Evolutionary conservation across 306 rosid genomes (phyloP).

Genomic region (Malus sieversii): DNA sequence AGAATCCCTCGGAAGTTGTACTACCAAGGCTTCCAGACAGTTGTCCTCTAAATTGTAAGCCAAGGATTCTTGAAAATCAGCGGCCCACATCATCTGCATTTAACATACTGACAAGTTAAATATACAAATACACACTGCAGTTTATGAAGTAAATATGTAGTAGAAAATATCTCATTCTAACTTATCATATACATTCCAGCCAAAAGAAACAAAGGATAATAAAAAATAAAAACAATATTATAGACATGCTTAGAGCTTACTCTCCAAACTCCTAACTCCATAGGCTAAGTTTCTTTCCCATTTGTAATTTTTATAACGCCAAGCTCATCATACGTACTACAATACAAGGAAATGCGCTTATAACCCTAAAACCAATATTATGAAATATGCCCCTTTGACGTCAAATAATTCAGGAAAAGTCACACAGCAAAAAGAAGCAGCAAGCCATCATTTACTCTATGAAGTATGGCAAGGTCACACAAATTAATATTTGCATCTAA

Average conservation of each 20-base stretch:
- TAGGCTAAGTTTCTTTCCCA: not conserved
- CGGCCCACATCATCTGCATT: constrained; percentile 96
- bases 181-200: not conserved
- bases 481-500: not conserved
- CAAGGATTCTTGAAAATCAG: constrained; percentile 82
- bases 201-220: not conserved
- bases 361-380: not conserved
- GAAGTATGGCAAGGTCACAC: not conserved
- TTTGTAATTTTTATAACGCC: not conserved
- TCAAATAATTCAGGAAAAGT: constrained; percentile 12
- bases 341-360: not conserved
- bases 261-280: not conserved
- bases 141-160: not conserved
- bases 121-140: not conserved
- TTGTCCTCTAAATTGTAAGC: constrained; percentile 48
- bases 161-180: not conserved
- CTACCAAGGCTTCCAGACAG: constrained; percentile 59
- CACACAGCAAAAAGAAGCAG: constrained; percentile 1
- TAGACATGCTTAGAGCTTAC: not conserved
- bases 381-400: not conserved
- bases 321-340: not conserved
- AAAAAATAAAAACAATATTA: not conserved
- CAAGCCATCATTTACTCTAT: not conserved
- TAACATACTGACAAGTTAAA: constrained; percentile 4
- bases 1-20: constrained; percentile 57